These are phyloP conservation scores for Cladosporium sp. DNA, from an alignment of 2,329 filamentous ascomycete species.

Conservation along the genomic window DNA sequence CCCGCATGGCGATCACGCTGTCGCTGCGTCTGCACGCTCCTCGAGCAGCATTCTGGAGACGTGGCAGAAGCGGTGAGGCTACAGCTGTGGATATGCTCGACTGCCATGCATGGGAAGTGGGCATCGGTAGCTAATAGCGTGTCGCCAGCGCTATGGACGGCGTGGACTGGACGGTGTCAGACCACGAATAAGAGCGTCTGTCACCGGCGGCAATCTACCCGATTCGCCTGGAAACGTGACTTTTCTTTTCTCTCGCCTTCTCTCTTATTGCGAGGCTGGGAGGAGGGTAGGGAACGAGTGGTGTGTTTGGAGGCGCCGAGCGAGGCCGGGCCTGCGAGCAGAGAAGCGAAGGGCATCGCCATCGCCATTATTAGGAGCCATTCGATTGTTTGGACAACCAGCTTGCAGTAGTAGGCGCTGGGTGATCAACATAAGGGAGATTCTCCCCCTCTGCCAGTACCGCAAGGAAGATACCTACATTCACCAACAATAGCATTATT, in stretches of 20 bases:
- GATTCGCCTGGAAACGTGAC: slow-evolving; percentile 1
- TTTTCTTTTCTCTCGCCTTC: not conserved
- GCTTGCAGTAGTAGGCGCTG: slow-evolving; percentile 3
- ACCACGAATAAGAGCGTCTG: slow-evolving; percentile 5
- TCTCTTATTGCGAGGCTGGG: not conserved
- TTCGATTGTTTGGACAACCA: slow-evolving; percentile 9
- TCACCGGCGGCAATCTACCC: slow-evolving; percentile 4
- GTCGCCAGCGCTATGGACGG: not conserved
- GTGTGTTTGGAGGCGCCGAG: slow-evolving; percentile 3
- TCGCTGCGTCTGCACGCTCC: not conserved
- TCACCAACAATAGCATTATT: no score
- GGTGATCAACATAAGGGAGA: not conserved
- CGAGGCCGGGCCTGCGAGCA: not conserved
- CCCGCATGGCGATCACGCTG: not conserved
- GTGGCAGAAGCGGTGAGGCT: slow-evolving; percentile 11
- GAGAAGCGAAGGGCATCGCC: no score
- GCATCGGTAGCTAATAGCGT: slow-evolving; percentile 9
- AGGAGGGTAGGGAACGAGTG: not conserved
- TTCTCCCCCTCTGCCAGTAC: no score
- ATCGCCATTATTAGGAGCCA: no score
- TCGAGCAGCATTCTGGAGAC: not conserved
- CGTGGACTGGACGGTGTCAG: not conserved
- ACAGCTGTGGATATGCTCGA: not conserved
- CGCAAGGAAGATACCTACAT: no score
- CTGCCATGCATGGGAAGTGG: slow-evolving; percentile 7